Base-by-base conservation (phyloP, 805 yeast genomes). In the Metschnikowia reukaufii region DNA sequence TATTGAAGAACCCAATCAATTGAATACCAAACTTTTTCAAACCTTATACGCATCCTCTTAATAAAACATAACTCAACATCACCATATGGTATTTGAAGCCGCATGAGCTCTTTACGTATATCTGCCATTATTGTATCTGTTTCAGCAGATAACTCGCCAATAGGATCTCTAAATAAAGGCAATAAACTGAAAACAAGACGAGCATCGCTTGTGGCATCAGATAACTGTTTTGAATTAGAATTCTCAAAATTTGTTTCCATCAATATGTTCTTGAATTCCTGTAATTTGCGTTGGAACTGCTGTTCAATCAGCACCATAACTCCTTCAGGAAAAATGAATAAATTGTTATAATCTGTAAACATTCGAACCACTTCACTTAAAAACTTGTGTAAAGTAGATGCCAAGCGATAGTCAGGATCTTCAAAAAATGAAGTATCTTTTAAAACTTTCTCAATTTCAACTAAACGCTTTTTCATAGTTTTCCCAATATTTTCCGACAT, bases 1-100 rank as follows among this genome's bases (percentile, higher is more conserved):
- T 45, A 45, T 30, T 45, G 48, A 19, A 32, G 37, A 9, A 45
- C 48, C 48, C 48, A 45, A 30, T 45, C 48, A 6, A 45, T 45
- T 1, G 48, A 39, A 19, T 45, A 45, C 48, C 48, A 45, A 12
- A 39, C 48, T 31, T 45, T 45, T 16, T 45, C 48, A 29, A 39
- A 45, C 31, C 48, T 16, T 4, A 23, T 45, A 6, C 48, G 44
- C 48, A 45, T 45, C 15, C 34, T 13, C 16, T 45, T 45, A 7
- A 39, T 39, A 36, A 39, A 45, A 20, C 44, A 39, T 12, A 15
- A 8, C 33, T 39, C 48, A 12, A 45, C 31, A 1, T 29, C 41
- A 4, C 21, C 41, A 9, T 25, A 4, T 4, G 48, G 29, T 8
- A 45, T 4, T 7, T 21, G 15, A 6, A 45, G 40, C 17, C 48